Evolutionary conservation across 192 early-diverging fungal species (phyloP).

Genomic region (Coemansia sp.): DNA sequence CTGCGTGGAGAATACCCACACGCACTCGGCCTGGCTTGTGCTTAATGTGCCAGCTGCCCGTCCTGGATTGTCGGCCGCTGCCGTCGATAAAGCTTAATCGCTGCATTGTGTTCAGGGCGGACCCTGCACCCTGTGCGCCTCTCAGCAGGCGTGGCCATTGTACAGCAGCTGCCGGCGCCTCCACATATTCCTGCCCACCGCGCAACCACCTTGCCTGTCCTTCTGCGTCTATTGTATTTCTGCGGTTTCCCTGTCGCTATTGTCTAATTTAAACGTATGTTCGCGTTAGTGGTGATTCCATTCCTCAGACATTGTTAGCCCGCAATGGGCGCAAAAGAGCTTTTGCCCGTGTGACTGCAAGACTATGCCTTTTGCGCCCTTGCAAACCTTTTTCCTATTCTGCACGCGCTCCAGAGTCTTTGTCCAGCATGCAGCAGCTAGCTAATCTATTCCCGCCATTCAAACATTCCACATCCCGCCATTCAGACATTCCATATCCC

Average conservation of each 20-base stretch:
- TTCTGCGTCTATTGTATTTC: neutral
- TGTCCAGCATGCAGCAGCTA: neutral
- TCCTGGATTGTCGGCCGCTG: neutral
- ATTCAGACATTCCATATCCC: neutral
- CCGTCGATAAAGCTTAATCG: neutral
- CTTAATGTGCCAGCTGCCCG: neutral
- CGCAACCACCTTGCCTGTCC: too few species aligned
- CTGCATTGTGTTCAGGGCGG: neutral
- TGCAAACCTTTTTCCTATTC: neutral
- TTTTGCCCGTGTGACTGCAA: neutral
- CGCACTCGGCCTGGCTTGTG: neutral
- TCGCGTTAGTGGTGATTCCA: neutral
- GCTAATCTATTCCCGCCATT: neutral
- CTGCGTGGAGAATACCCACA: neutral
- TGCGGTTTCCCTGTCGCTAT: conserved; percentile 8
- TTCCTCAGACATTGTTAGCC: neutral
- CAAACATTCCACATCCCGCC: neutral
- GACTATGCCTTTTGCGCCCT: neutral
- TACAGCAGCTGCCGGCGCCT: conserved; percentile 7
- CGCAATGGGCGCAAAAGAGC: neutral
- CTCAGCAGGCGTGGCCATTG: neutral
- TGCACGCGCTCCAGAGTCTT: neutral
- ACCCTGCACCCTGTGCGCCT: conserved; percentile 4
- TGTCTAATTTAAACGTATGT: neutral
- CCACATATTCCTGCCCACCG: neutral